Evolutionary conservation across 2,329 filamentous ascomycete genomes (phyloP).

Genomic region (Botryosphaeria agaves): DNA sequence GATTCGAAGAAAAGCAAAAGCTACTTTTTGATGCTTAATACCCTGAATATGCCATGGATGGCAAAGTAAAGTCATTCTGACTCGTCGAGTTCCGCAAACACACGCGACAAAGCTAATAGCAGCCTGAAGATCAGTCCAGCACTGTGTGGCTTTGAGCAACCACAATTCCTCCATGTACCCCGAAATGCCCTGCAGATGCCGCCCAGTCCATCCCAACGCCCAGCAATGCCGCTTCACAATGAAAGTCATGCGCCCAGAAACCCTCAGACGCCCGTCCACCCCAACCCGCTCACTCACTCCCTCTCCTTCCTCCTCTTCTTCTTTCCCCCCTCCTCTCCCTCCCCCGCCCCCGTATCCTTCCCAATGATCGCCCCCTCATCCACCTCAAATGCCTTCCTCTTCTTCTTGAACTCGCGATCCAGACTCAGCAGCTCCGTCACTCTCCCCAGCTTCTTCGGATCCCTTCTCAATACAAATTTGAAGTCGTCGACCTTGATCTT

Average conservation of each 20-base stretch:
- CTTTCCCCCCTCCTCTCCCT: constrained; percentile 19
- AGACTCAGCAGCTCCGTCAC: constrained; percentile 81
- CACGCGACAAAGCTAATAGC: too few relatives aligned
- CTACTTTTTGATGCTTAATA: too few relatives aligned
- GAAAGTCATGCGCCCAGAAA: background rate
- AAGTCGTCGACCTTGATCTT: constrained; percentile 99
- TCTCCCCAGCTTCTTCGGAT: constrained; percentile 70
- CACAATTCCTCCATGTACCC: too few relatives aligned
- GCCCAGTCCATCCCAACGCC: too few relatives aligned
- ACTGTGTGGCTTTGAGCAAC: too few relatives aligned
- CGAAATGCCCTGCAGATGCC: background rate
- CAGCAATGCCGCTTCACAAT: too few relatives aligned
- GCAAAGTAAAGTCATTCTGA: too few relatives aligned
- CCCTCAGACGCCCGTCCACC: constrained; percentile 4
- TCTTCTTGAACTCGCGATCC: constrained; percentile 71
- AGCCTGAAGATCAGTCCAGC: too few relatives aligned
- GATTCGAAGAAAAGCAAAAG: too few relatives aligned
- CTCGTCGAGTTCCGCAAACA: too few relatives aligned
- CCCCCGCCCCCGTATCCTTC: constrained; percentile 27
- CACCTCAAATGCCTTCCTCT: constrained; percentile 55
- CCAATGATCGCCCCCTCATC: constrained; percentile 45
- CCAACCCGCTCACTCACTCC: constrained; percentile 9
- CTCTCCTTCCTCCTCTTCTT: constrained; percentile 12
- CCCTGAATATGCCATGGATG: too few relatives aligned
- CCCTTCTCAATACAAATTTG: constrained; percentile 78